Percentiles rank a stretch among this genome's conserved stretches.
phyloP scores from a whole-genome alignment of 495 filamentous ascomycete genomes.

The Cenococcum geophilum region DNA sequence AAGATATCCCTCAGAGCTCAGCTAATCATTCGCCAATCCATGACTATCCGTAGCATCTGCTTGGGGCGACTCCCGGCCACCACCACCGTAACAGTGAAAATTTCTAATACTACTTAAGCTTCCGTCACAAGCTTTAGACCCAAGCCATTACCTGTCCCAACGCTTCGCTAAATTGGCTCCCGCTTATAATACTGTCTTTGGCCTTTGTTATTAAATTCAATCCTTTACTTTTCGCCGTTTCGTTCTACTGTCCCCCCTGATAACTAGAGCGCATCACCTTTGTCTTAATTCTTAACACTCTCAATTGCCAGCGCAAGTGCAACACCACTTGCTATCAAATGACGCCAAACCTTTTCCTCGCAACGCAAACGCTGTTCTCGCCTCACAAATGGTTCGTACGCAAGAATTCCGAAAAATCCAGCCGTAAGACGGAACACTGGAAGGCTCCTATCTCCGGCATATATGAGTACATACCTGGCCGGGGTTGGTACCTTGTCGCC shows the following conservation, averaged over 20 bases:
- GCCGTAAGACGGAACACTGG: constrained; percentile 34
- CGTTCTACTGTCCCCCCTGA: not conserved
- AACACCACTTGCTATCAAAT: constrained; percentile 18
- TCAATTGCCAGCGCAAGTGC: not conserved
- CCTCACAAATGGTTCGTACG: constrained; percentile 32
- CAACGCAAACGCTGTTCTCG: constrained; percentile 28
- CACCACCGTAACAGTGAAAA: not conserved
- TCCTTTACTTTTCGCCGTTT: no score
- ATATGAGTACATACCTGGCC: constrained; percentile 35
- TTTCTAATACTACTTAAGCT: not conserved
- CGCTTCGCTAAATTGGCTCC: constrained; percentile 5
- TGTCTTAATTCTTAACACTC: not conserved
- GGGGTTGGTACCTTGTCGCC: constrained; percentile 34
- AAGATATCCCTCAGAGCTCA: not conserved
- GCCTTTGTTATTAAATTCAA: no score
- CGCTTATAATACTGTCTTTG: not conserved
- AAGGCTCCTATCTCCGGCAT: constrained; percentile 24
- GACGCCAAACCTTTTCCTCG: constrained; percentile 35
- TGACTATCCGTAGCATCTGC: not conserved
- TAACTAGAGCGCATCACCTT: not conserved
- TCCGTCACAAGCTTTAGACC: not conserved
- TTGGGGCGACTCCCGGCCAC: not conserved
- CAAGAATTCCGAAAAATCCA: constrained; percentile 16
- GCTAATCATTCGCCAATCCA: not conserved
- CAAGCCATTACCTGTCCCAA: not conserved